A percentile compares a stretch with the other conserved stretches of the same genome.
Evolutionary conservation across 768 basidiomycete species (phyloP).

Genomic region (Lactarius hengduanensis): DNA sequence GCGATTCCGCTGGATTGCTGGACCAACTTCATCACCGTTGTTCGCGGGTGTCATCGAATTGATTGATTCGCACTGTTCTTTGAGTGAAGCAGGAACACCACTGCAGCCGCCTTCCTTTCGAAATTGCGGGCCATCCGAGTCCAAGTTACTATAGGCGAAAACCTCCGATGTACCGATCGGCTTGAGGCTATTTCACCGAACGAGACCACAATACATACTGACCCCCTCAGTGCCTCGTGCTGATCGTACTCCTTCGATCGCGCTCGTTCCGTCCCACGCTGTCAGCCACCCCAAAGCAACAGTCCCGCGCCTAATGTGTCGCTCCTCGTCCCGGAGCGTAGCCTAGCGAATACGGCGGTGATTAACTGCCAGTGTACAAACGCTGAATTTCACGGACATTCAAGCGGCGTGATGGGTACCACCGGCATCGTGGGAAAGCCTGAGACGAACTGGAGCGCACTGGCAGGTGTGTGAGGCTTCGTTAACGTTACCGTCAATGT

Average conservation of each 20-base stretch:
- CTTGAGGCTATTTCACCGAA: neutral
- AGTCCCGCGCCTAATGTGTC: neutral
- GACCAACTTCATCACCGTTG: neutral
- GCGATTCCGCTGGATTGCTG: neutral
- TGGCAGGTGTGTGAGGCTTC: neutral
- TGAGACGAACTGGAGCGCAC: neutral
- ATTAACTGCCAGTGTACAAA: neutral
- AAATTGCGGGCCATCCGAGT: neutral
- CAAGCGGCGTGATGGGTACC: neutral
- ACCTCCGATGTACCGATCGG: neutral
- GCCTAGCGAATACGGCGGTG: neutral
- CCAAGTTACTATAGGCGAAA: neutral
- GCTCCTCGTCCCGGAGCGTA: slow-evolving; percentile 1
- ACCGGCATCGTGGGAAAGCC: neutral
- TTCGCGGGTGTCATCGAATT: neutral
- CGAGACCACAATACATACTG: neutral
- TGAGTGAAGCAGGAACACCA: neutral
- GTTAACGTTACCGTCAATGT: neutral
- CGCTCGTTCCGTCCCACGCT: neutral
- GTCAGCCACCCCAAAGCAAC: neutral
- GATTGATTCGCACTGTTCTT: neutral
- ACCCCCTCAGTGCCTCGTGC: neutral
- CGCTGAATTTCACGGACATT: slow-evolving; percentile 2
- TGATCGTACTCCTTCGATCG: neutral
- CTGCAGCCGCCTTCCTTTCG: neutral